These are phyloP conservation scores for Sarocladium oryzae DNA, from an alignment of 2,329 filamentous ascomycete genomes.

Conservation along the genomic window DNA sequence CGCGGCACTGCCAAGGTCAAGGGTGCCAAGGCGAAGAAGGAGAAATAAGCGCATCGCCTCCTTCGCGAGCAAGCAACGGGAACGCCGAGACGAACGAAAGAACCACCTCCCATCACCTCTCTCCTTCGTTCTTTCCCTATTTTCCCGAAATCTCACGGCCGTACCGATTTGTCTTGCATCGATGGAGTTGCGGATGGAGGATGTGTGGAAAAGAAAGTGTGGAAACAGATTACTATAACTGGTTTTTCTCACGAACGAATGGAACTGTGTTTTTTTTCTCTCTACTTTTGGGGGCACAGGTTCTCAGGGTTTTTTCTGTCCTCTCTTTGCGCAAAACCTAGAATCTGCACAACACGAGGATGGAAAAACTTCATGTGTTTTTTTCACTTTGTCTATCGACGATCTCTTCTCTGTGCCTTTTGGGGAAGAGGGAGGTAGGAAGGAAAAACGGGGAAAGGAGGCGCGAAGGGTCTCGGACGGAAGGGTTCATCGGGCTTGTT, in stretches of 20 bases:
- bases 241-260: slow-evolving; percentile 2
- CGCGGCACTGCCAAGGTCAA: slow-evolving; percentile 97
- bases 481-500: slow-evolving; percentile 17
- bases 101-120: slow-evolving; percentile 2
- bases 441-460: neutral
- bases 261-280: neutral
- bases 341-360: slow-evolving; percentile 4
- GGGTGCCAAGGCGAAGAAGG: slow-evolving; percentile 92
- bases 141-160: neutral
- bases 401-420: slow-evolving; percentile 6
- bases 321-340: slow-evolving; percentile 4
- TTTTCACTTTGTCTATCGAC: neutral
- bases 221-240: neutral
- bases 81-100: slow-evolving; percentile 9
- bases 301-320: slow-evolving; percentile 6
- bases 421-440: slow-evolving; percentile 13
- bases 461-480: slow-evolving; percentile 7
- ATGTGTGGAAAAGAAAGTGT: neutral
- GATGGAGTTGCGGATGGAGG: slow-evolving; percentile 3
- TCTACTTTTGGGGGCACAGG: slow-evolving; percentile 9
- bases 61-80: slow-evolving; percentile 10
- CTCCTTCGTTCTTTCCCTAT: slow-evolving; percentile 1
- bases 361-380: neutral
- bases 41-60: slow-evolving; percentile 59
- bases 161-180: slow-evolving; percentile 1